These are phyloP conservation scores for Ophiocytium majus DNA, from an alignment of 352 stramenopile genomes.

Conservation along the genomic window DNA sequence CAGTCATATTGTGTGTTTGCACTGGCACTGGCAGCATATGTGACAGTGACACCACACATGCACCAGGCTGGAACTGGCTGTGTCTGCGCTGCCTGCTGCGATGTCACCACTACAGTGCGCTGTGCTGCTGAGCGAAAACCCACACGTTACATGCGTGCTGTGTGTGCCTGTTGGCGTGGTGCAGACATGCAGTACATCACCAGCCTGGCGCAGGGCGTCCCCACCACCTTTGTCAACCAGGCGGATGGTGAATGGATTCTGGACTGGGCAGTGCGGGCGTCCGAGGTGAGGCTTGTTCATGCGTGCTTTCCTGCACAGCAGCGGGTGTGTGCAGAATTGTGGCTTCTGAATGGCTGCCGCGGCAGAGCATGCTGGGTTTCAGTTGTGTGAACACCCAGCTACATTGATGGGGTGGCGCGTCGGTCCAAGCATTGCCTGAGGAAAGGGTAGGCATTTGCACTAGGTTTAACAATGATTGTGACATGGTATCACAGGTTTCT, in stretches of 20 bases:
- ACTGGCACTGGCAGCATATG: not conserved
- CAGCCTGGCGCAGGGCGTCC: conserved; percentile 32
- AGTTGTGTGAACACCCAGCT: too few relatives aligned
- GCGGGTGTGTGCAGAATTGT: too few relatives aligned
- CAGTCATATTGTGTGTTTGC: not conserved
- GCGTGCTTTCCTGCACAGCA: too few relatives aligned
- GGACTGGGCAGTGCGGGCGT: conserved; percentile 43
- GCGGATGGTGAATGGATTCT: conserved; percentile 35
- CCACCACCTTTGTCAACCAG: conserved; percentile 35
- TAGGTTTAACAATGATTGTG: too few relatives aligned
- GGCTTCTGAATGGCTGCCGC: too few relatives aligned
- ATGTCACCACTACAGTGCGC: not conserved
- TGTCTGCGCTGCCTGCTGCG: not conserved
- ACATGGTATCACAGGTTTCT: too few relatives aligned
- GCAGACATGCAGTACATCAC: conserved; percentile 50
- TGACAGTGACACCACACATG: not conserved
- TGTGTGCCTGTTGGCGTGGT: not conserved
- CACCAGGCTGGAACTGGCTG: not conserved
- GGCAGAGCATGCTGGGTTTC: too few relatives aligned
- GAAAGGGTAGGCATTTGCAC: too few relatives aligned
- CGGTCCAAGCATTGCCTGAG: too few relatives aligned
- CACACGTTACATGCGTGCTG: not conserved
- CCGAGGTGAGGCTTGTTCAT: conserved; percentile 25
- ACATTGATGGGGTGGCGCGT: too few relatives aligned
- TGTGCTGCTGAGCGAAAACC: not conserved